Evolutionary conservation across 2,329 filamentous ascomycete genomes (phyloP).

Genomic region (Fusarium sp.): DNA sequence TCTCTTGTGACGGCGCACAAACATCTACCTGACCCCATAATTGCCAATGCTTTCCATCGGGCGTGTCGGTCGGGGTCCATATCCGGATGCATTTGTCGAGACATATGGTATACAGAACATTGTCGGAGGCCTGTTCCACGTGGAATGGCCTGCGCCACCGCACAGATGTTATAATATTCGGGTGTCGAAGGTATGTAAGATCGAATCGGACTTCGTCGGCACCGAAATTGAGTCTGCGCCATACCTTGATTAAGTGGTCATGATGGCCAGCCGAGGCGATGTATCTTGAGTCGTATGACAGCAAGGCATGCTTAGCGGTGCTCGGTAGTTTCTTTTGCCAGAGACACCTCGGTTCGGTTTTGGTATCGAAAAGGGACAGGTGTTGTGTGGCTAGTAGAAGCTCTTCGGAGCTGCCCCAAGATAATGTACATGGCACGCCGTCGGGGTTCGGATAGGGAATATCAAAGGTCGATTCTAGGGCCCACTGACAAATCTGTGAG

Average conservation of each 20-base stretch:
- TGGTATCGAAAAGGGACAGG: constrained; percentile 76
- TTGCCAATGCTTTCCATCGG: constrained; percentile 78
- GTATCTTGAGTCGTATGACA: constrained; percentile 89
- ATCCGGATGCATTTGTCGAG: constrained; percentile 83
- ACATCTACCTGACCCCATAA: constrained; percentile 88
- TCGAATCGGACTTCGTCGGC: constrained; percentile 89
- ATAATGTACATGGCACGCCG: constrained; percentile 67
- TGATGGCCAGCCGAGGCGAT: constrained; percentile 84
- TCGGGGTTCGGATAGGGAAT: constrained; percentile 50
- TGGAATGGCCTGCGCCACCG: constrained; percentile 88
- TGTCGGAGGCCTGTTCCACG: constrained; percentile 82
- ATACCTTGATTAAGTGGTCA: constrained; percentile 91
- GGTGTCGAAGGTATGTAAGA: constrained; percentile 90
- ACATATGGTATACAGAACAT: constrained; percentile 91
- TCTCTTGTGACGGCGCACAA: constrained; percentile 73
- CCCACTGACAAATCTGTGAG: constrained; percentile 64
- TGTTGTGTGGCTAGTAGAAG: constrained; percentile 80
- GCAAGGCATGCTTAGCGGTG: constrained; percentile 77
- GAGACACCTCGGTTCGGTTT: constrained; percentile 65
- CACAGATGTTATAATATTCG: constrained; percentile 80
- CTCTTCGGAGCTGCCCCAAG: constrained; percentile 90
- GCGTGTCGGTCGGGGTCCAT: constrained; percentile 83
- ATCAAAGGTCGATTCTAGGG: constrained; percentile 72
- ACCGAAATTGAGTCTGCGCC: constrained; percentile 88
- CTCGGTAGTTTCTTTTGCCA: constrained; percentile 84